Conservation (phyloP, 345 rosid genomes). For the Camelina laxa region DNA sequence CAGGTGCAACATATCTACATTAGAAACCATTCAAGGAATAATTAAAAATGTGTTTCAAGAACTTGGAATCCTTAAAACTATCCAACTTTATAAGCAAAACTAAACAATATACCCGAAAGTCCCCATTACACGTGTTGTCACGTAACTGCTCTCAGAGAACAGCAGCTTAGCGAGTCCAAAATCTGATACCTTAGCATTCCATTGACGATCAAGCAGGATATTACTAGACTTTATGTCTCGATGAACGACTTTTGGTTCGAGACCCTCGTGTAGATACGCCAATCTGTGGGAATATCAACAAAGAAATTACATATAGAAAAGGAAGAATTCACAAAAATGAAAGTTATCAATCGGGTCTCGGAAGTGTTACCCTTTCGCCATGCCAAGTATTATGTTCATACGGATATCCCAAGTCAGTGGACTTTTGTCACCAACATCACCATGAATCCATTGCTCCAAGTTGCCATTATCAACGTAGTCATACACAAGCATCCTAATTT, state of each 20-base stretch:
- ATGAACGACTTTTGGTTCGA: slow-evolving; percentile 97
- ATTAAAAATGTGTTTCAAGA: background rate
- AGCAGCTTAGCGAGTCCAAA: slow-evolving; percentile 96
- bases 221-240: slow-evolving; percentile 92
- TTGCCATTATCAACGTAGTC: slow-evolving; percentile 93
- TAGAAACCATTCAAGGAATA: slow-evolving; percentile 27
- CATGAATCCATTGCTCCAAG: slow-evolving; percentile 96
- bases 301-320: background rate
- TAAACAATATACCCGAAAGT: slow-evolving; percentile 75
- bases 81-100: background rate
- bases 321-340: slow-evolving; percentile 10
- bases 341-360: background rate
- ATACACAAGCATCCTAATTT: slow-evolving; percentile 89
- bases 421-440: slow-evolving; percentile 87
- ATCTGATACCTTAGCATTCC: slow-evolving; percentile 94
- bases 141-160: slow-evolving; percentile 80
- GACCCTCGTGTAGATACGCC: slow-evolving; percentile 98
- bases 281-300: slow-evolving; percentile 51
- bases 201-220: slow-evolving; percentile 85
- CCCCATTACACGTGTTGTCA: slow-evolving; percentile 97
- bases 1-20: slow-evolving; percentile 91
- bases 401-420: slow-evolving; percentile 95
- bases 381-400: slow-evolving; percentile 80
- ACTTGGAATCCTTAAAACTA: background rate
- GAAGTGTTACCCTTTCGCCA: slow-evolving; percentile 78